A percentile compares a stretch with the other conserved stretches of the same genome.
phyloP scores from a whole-genome alignment of 2,329 filamentous ascomycete species.

The Talaromyces amestolkiae region DNA sequence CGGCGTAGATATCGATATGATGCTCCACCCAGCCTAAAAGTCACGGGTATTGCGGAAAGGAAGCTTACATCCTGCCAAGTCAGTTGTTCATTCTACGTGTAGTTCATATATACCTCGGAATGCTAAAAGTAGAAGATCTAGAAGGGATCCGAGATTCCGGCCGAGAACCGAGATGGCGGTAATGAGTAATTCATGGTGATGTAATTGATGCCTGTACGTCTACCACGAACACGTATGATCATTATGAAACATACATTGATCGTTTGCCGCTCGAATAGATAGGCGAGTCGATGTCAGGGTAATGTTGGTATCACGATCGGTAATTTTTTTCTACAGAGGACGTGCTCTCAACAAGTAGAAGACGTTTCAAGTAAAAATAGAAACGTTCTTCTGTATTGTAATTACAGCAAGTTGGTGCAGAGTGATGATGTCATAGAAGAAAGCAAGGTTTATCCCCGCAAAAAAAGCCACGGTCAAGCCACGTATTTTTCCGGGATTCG shows the following conservation, averaged over 20 bases:
- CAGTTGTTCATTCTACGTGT: neutral
- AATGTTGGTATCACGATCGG: neutral
- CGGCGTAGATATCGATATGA: neutral
- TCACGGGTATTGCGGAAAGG: neutral
- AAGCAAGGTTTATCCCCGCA: neutral
- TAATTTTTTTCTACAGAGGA: too few relatives aligned
- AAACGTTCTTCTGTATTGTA: neutral
- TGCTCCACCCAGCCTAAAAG: neutral
- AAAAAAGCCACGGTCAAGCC: neutral
- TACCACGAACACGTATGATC: conserved; percentile 3
- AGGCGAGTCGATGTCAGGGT: too few relatives aligned
- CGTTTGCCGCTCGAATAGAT: too few relatives aligned
- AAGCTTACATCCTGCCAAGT: neutral
- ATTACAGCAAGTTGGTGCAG: neutral
- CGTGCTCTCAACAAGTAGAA: neutral
- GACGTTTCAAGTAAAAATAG: neutral
- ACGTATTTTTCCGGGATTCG: neutral
- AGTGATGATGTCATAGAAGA: conserved; percentile 1
- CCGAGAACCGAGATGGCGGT: neutral
- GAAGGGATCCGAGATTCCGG: neutral
- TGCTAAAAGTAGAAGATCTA: too few relatives aligned
- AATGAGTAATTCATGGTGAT: conserved; percentile 2
- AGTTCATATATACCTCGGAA: too few relatives aligned
- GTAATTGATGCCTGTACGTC: neutral
- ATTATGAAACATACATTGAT: neutral